Evolutionary conservation across 306 rosid species (phyloP).

Genomic region (Alnus rubra): DNA sequence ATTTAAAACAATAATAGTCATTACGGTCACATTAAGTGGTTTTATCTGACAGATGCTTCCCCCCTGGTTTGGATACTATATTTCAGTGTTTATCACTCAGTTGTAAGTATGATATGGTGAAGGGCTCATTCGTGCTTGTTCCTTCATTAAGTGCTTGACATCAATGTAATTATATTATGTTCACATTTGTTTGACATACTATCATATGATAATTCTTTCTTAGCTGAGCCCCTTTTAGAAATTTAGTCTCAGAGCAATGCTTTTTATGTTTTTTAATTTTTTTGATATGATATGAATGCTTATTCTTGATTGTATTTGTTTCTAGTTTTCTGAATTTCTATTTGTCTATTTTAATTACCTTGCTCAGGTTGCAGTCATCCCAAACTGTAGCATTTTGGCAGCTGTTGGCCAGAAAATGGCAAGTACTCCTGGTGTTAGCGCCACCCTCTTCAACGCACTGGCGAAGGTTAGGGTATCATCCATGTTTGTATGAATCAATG

Average conservation of each 20-base stretch:
- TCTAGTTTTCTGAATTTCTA: background rate
- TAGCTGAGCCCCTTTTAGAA: background rate
- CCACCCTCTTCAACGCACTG: constrained; percentile 92
- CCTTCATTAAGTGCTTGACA: background rate
- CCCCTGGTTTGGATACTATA: too few species aligned
- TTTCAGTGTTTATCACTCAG: too few species aligned
- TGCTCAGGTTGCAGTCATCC: constrained; percentile 82
- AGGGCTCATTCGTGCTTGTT: background rate
- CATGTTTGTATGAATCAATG: constrained; percentile 8
- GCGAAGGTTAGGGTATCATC: constrained; percentile 72
- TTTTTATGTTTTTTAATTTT: background rate
- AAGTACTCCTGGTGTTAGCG: constrained; percentile 99
- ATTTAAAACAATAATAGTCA: background rate
- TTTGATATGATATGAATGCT: background rate
- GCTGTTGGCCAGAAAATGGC: constrained; percentile 99
- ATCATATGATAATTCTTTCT: background rate
- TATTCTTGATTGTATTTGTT: background rate
- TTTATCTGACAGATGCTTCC: too few species aligned
- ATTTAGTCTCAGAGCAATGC: background rate
- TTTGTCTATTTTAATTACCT: constrained; percentile 21
- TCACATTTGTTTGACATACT: background rate
- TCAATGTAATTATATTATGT: background rate
- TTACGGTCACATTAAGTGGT: background rate
- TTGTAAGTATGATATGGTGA: too few species aligned
- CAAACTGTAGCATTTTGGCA: constrained; percentile 96